Conservation (phyloP, 768 basidiomycete species). For the Trametopsis cervina region DNA sequence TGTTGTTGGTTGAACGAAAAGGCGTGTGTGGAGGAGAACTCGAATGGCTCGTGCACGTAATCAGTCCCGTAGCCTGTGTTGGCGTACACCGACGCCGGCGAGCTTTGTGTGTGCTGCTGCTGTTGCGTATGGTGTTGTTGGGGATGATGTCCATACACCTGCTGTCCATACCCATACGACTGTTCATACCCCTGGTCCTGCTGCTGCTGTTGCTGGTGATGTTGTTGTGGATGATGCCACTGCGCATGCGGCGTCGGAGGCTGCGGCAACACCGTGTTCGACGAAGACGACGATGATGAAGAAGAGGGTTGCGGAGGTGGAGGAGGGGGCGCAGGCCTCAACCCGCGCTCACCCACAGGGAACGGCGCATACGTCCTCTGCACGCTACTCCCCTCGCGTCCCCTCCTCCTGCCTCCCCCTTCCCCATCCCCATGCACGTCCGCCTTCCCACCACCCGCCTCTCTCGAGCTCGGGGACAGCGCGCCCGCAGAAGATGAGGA, state of each 20-base stretch:
- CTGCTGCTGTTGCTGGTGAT: neutral
- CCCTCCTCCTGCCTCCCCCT: constrained; percentile 1
- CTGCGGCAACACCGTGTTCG: neutral
- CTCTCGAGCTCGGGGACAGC: no score
- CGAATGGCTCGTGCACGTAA: no score
- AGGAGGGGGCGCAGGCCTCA: constrained; percentile 5
- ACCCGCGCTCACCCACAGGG: constrained; percentile 17
- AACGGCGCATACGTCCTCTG: constrained; percentile 38
- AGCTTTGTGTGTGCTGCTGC: no score
- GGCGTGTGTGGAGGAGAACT: neutral
- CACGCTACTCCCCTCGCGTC: constrained; percentile 18
- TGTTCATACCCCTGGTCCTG: neutral
- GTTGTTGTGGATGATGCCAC: neutral
- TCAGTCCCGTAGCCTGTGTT: no score
- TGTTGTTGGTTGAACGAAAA: neutral
- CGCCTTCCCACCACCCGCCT: no score
- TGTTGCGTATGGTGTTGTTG: neutral
- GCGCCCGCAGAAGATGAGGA: no score
- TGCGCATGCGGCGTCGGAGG: neutral
- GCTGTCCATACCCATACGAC: neutral
- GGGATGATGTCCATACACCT: neutral
- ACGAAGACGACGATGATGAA: neutral
- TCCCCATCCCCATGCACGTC: constrained; percentile 13
- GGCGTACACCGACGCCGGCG: neutral
- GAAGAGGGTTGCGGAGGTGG: neutral